These are phyloP conservation scores for Cercophora sp. DNA, from an alignment of 495 filamentous ascomycete genomes.

Conservation along the genomic window DNA sequence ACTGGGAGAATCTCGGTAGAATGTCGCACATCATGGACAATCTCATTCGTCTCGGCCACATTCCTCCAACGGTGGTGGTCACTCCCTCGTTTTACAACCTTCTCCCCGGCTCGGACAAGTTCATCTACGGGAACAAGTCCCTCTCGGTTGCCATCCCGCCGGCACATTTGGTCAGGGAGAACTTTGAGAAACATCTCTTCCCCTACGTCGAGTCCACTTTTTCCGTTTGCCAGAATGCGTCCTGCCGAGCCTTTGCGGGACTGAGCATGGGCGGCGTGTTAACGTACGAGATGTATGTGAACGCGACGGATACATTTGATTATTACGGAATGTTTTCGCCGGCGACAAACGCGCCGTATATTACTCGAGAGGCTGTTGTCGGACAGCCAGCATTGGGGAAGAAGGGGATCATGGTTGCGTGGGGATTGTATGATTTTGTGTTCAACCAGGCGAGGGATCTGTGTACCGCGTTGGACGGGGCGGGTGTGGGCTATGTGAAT, in stretches of 20 bases:
- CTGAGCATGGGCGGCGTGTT: slow-evolving; percentile 29
- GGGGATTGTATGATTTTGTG: slow-evolving; percentile 29
- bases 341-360: slow-evolving; percentile 21
- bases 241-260: slow-evolving; percentile 31
- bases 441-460: slow-evolving; percentile 20
- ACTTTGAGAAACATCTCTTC: slow-evolving; percentile 30
- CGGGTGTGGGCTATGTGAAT: slow-evolving; percentile 18
- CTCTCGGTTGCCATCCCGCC: slow-evolving; percentile 16
- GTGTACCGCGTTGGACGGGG: slow-evolving; percentile 21
- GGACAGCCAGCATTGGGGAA: slow-evolving; percentile 19
- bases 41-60: slow-evolving; percentile 29
- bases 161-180: slow-evolving; percentile 20
- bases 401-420: slow-evolving; percentile 30
- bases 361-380: slow-evolving; percentile 15
- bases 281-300: slow-evolving; percentile 34
- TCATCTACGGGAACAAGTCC: slow-evolving; percentile 28
- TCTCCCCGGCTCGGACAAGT: slow-evolving; percentile 13
- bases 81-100: slow-evolving; percentile 34
- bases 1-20: slow-evolving; percentile 32
- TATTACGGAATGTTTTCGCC: slow-evolving; percentile 33
- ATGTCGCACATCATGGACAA: slow-evolving; percentile 34
- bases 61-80: slow-evolving; percentile 31
- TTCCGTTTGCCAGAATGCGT: slow-evolving; percentile 21
- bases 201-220: slow-evolving; percentile 24
- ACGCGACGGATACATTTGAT: slow-evolving; percentile 30